Evolutionary conservation across 352 stramenopile species (phyloP), one percentile per base, ranked within the genome.

Genomic region (Pythium vanterpoolii): DNA sequence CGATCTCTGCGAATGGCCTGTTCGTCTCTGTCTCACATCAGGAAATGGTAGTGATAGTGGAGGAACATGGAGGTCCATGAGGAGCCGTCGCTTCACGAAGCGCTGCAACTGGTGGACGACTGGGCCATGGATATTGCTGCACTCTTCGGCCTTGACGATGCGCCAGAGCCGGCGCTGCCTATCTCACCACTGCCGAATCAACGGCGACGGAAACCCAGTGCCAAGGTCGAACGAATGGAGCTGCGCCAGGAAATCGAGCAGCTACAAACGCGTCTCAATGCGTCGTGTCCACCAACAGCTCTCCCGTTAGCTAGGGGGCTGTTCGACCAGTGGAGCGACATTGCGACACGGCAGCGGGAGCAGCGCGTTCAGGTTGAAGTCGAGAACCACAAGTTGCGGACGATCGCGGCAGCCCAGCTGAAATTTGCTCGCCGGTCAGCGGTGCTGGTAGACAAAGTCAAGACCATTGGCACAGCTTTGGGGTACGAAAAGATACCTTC

Each of bases 321-420:
- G 13, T 10, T 4, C 13, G 13, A 28, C 18, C n/a, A 46, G 27
- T 52, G 45, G 45, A 27, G 0, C 0, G 45, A 24, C 16, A 58
- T 58, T 3, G 50, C 50, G 4, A 10, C 14, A 11, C 36, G 50
- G 2, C 56, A 64, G 36, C 47, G 49, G 36, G 18, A 52, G 13
- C 8, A 42, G 34, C 38, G 46, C 1, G 4, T 56, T 7, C 27
- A 27, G 0, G 36, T 19, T 9, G 46, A 64, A 38, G 28, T 64
- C 0, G 47, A 57, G 14, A 64, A 64, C 46, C 18, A 9, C n/a
- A 64, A 50, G 38, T 47, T 64, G 0, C 45, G 45, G 1, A n/a
- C 31, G 14, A 19, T 49, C 7, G 16, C 49, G 2, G 18, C 36
- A 18, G 30, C 44, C 1, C 44, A 55, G 24, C 24, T 40, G 9